Conservation (phyloP, 1,284 basidiomycete species). For the Cronartium quercuum region DNA sequence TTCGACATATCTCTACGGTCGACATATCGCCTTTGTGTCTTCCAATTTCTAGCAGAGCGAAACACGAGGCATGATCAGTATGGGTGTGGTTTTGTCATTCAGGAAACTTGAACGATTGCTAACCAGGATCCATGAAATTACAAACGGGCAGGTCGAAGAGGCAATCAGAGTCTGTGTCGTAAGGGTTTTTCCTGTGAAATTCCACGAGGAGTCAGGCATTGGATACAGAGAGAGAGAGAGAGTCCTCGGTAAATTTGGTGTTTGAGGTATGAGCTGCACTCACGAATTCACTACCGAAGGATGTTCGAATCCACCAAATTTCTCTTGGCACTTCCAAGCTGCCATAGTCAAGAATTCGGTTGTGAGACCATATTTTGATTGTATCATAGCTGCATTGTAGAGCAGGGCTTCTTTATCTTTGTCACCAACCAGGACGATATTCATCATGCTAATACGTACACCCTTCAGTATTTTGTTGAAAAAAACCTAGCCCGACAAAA, state of each 20-base stretch:
- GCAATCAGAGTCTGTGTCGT: slow-evolving; percentile 31
- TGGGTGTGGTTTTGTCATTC: neutral
- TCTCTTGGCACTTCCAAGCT: slow-evolving; percentile 6
- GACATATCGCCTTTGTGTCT: slow-evolving; percentile 1
- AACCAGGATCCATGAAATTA: slow-evolving; percentile 23
- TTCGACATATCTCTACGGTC: slow-evolving; percentile 15
- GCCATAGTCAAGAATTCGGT: neutral
- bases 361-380: neutral
- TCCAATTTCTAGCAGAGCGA: slow-evolving; percentile 6
- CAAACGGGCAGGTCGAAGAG: slow-evolving; percentile 36
- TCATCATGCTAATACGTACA: neutral
- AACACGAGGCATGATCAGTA: neutral
- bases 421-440: neutral
- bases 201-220: neutral
- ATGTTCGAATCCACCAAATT: neutral
- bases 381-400: neutral
- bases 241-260: neutral
- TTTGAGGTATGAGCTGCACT: neutral
- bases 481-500: too few relatives aligned
- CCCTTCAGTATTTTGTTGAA: too few relatives aligned
- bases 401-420: neutral
- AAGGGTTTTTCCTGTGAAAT: slow-evolving; percentile 4
- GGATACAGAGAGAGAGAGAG: too few relatives aligned
- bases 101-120: neutral
- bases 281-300: slow-evolving; percentile 19